Evolutionary conservation across 2,329 filamentous ascomycete genomes (phyloP).

Genomic region (Claviceps paspali): DNA sequence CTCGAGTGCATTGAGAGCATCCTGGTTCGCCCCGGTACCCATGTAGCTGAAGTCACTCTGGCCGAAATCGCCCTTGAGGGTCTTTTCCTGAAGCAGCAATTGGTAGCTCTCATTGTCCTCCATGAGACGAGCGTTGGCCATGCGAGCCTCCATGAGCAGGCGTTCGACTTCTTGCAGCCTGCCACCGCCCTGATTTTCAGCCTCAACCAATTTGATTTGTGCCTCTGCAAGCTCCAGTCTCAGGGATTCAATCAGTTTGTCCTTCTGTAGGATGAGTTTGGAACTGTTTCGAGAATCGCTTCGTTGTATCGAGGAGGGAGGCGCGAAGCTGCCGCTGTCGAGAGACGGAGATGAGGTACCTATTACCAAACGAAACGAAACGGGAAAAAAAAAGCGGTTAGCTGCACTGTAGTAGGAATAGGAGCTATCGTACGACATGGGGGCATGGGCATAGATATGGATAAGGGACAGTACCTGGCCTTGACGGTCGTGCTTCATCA

Average conservation of each 20-base stretch:
- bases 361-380: conserved; percentile 9
- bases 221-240: conserved; percentile 85
- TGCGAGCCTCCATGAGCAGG: conserved; percentile 76
- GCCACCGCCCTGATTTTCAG: conserved; percentile 83
- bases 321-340: conserved; percentile 69
- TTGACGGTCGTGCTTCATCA: conserved; percentile 41
- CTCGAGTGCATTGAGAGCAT: conserved; percentile 49
- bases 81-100: conserved; percentile 84
- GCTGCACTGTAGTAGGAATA: neutral
- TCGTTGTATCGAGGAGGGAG: conserved; percentile 66
- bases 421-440: neutral
- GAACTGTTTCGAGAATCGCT: conserved; percentile 84
- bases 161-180: conserved; percentile 82
- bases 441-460: neutral
- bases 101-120: conserved; percentile 99
- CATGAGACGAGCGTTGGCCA: conserved; percentile 91
- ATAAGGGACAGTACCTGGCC: conserved; percentile 34
- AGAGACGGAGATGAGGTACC: conserved; percentile 50
- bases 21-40: conserved; percentile 41
- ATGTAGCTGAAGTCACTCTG: conserved; percentile 67
- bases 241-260: conserved; percentile 87
- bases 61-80: conserved; percentile 82
- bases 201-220: conserved; percentile 87
- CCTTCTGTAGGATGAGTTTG: conserved; percentile 83
- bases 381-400: conserved; percentile 8